These are phyloP conservation scores for Backusella circina DNA, from an alignment of 192 early-diverging fungal genomes.

Conservation along the genomic window DNA sequence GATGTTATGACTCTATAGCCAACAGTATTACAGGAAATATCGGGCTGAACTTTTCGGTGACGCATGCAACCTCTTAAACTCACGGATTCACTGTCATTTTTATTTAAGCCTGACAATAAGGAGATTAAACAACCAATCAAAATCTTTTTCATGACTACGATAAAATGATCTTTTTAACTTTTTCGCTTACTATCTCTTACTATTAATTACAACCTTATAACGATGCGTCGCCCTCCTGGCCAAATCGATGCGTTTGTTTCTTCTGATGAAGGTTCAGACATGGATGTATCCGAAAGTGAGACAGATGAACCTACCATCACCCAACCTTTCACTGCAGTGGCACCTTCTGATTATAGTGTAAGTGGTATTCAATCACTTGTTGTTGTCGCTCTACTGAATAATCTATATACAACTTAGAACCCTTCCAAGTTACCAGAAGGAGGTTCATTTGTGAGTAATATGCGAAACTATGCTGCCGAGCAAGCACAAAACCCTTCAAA, in stretches of 20 bases:
- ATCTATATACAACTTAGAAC: background rate
- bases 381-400: too few species aligned
- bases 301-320: background rate
- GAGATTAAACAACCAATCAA: too few species aligned
- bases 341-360: background rate
- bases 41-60: too few species aligned
- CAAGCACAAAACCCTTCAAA: background rate
- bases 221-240: background rate
- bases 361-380: background rate
- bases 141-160: too few species aligned
- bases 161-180: too few species aligned
- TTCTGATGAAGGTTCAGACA: background rate
- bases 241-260: background rate
- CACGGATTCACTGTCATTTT: too few species aligned
- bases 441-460: background rate
- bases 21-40: too few species aligned
- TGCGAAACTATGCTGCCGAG: background rate
- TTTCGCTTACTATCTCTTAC: too few species aligned
- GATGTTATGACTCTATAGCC: too few species aligned
- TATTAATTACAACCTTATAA: too few species aligned
- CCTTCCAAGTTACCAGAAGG: background rate
- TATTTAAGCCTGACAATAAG: too few species aligned
- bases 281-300: background rate
- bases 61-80: too few species aligned
- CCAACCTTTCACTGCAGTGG: background rate